Conservation (phyloP, 1,284 basidiomycete species). For the Flammula alnicola region DNA sequence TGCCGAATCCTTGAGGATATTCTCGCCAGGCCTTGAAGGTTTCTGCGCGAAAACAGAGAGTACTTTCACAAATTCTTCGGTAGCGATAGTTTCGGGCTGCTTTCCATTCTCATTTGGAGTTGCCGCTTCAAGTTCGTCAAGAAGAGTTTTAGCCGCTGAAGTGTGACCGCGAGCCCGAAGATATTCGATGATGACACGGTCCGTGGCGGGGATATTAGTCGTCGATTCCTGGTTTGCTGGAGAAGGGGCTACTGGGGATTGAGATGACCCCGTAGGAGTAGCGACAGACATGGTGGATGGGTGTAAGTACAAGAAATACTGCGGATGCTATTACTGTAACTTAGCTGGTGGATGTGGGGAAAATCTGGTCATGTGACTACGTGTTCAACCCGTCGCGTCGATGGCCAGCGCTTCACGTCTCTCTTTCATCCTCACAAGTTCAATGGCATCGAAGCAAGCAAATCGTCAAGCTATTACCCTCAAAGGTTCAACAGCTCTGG, state of each 20-base stretch:
- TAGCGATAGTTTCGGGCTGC: slow-evolving; percentile 53
- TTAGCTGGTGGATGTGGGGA: not conserved
- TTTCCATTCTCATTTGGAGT: slow-evolving; percentile 61
- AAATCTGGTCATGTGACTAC: slow-evolving; percentile 24
- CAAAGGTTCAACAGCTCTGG: slow-evolving; percentile 94
- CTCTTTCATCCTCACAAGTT: slow-evolving; percentile 12
- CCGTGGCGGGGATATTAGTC: slow-evolving; percentile 45
- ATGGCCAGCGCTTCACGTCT: slow-evolving; percentile 7
- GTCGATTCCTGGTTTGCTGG: slow-evolving; percentile 43
- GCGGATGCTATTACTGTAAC: not conserved
- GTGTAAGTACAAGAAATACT: not conserved
- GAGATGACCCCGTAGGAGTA: slow-evolving; percentile 47
- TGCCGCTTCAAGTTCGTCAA: slow-evolving; percentile 66
- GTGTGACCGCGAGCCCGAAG: slow-evolving; percentile 82
- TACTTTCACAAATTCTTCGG: slow-evolving; percentile 69
- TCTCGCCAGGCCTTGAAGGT: slow-evolving; percentile 65
- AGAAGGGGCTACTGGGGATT: slow-evolving; percentile 47
- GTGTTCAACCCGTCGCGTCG: slow-evolving; percentile 27
- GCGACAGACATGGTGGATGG: slow-evolving; percentile 40
- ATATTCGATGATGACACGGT: slow-evolving; percentile 82
- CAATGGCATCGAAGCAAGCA: slow-evolving; percentile 65
- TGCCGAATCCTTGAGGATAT: slow-evolving; percentile 65
- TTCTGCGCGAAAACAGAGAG: slow-evolving; percentile 70
- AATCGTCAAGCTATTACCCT: slow-evolving; percentile 86
- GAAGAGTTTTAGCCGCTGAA: slow-evolving; percentile 75